Percentiles rank a stretch among this genome's conserved stretches.
Conservation (phyloP, 2,329 filamentous ascomycete species). For the Septoria linicola region DNA sequence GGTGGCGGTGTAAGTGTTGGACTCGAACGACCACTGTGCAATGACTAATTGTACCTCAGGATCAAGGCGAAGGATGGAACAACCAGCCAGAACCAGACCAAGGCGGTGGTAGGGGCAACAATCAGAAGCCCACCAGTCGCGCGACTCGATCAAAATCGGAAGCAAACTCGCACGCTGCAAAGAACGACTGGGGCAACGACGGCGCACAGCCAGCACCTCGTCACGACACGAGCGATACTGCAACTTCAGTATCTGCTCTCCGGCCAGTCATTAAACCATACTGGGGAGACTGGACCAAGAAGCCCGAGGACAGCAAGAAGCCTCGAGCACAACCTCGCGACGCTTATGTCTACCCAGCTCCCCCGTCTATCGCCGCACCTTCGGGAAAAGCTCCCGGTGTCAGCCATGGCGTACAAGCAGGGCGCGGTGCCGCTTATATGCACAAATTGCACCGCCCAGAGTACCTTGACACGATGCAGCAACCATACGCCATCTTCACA, state of each 20-base stretch:
- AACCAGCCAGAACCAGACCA: not conserved
- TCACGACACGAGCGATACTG: not conserved
- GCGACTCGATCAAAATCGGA: not conserved
- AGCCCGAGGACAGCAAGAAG: slow-evolving; percentile 6
- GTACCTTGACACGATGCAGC: slow-evolving; percentile 44
- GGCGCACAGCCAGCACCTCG: slow-evolving; percentile 3
- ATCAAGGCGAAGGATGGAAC: not conserved
- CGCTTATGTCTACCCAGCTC: slow-evolving; percentile 35
- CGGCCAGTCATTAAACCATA: slow-evolving; percentile 35
- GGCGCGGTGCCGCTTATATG: slow-evolving; percentile 40
- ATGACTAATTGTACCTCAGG: not conserved
- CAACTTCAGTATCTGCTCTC: slow-evolving; percentile 16
- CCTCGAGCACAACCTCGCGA: slow-evolving; percentile 25
- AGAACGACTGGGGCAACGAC: slow-evolving; percentile 13
- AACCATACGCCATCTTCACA: slow-evolving; percentile 49
- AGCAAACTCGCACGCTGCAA: slow-evolving; percentile 5
- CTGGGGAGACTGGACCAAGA: slow-evolving; percentile 33
- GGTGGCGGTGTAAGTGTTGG: not conserved
- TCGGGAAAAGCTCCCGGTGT: slow-evolving; percentile 22
- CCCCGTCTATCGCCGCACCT: slow-evolving; percentile 31
- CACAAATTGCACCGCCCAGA: slow-evolving; percentile 41
- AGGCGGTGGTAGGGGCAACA: slow-evolving; percentile 10
- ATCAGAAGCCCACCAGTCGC: slow-evolving; percentile 3
- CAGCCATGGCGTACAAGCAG: slow-evolving; percentile 32
- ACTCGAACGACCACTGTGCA: not conserved